These are phyloP conservation scores for Leptomonas seymouri DNA, from an alignment of 208 protist genomes.

Conservation along the genomic window DNA sequence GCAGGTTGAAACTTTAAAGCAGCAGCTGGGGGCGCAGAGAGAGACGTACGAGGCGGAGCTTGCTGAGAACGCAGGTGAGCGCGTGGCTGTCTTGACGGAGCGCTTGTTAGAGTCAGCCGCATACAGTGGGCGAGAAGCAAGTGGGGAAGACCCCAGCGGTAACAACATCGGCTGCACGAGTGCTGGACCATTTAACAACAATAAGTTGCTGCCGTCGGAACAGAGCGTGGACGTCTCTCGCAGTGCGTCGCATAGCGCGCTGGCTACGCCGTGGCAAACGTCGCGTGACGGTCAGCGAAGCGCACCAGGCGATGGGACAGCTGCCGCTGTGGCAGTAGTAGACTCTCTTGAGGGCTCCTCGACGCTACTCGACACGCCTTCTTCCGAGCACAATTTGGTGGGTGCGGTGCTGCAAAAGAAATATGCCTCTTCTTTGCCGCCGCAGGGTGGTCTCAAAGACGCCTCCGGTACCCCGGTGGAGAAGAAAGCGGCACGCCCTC, in stretches of 20 bases:
- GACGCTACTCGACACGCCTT: background rate
- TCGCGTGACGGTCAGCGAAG: slow-evolving; percentile 7
- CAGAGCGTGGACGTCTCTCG: background rate
- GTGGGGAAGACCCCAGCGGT: background rate
- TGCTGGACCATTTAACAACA: background rate
- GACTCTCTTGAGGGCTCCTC: background rate
- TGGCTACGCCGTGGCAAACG: slow-evolving; percentile 2
- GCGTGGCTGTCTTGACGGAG: slow-evolving; percentile 21
- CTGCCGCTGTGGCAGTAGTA: background rate
- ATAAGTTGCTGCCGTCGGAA: background rate
- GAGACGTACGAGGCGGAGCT: slow-evolving; percentile 32
- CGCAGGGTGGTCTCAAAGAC: background rate
- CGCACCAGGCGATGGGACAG: background rate
- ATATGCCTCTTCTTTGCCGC: background rate
- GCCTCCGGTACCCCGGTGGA: background rate
- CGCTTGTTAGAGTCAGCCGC: slow-evolving; percentile 29
- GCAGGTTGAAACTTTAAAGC: slow-evolving; percentile 13
- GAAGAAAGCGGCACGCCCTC: background rate
- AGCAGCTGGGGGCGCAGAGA: slow-evolving; percentile 23
- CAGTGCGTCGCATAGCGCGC: slow-evolving; percentile 3
- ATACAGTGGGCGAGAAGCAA: background rate
- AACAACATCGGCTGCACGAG: background rate
- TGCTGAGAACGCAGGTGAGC: slow-evolving; percentile 17
- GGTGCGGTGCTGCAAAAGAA: background rate
- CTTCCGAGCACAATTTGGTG: slow-evolving; percentile 1